Evolutionary conservation across 2,329 filamentous ascomycete species (phyloP).

Genomic region (Stenocarpella maydis): DNA sequence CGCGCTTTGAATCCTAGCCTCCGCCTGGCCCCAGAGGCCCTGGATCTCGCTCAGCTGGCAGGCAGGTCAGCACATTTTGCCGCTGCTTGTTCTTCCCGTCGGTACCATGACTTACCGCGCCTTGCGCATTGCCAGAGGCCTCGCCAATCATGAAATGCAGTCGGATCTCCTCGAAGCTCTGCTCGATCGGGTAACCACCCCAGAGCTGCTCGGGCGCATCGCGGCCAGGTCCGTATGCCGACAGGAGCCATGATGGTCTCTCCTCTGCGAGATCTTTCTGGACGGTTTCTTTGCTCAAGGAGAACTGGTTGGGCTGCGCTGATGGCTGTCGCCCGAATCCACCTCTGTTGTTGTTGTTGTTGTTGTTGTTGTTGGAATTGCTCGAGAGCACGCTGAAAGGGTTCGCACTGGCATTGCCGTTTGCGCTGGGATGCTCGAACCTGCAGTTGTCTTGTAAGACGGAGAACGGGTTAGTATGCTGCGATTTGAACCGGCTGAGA

Average conservation of each 20-base stretch:
- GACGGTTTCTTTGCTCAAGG: constrained; percentile 66
- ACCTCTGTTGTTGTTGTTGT: constrained; percentile 58
- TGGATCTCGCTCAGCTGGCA: constrained; percentile 67
- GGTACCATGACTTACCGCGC: constrained; percentile 53
- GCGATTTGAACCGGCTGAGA: neutral
- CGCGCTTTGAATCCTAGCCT: constrained; percentile 76
- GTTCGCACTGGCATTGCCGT: constrained; percentile 41
- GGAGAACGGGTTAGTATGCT: constrained; percentile 13
- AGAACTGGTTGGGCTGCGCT: constrained; percentile 50
- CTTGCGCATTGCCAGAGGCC: constrained; percentile 66
- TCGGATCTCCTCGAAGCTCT: constrained; percentile 88
- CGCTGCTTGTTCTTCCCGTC: constrained; percentile 34
- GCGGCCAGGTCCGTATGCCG: constrained; percentile 80
- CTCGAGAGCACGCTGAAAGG: constrained; percentile 39
- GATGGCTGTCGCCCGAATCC: constrained; percentile 38
- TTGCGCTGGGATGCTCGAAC: constrained; percentile 60
- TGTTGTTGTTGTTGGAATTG: constrained; percentile 7
- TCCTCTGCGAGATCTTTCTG: constrained; percentile 74
- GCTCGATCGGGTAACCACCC: constrained; percentile 79
- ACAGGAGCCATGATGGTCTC: constrained; percentile 84
- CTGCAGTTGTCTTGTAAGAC: constrained; percentile 56
- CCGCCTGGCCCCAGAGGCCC: constrained; percentile 68
- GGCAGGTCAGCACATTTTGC: neutral
- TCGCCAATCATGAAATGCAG: constrained; percentile 72
- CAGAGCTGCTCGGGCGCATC: constrained; percentile 85